Base-by-base conservation (phyloP, 257 asterid genomes). In the Avicennia marina region DNA sequence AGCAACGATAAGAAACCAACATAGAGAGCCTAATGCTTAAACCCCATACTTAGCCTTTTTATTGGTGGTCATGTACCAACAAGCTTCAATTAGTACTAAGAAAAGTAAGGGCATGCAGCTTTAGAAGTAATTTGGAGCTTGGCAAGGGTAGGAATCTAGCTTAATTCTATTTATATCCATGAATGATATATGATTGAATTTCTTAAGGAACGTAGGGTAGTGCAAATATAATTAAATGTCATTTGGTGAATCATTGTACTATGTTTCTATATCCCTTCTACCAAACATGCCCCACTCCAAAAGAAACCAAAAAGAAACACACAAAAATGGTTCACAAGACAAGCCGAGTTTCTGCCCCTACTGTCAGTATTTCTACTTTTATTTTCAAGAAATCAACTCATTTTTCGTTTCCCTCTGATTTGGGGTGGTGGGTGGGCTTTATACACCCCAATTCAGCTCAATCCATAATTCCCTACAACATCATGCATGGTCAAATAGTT, bases 1-100 rank as follows among this genome's bases (percentile, higher is more conserved):
- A 61, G 78, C 64, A 58, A 41, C 57, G 66, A 68, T 21, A 25
- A 59, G 71, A 65, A 59, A 66, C 67, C 60, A 53, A 53, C 60
- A 41, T 12, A 12, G 11, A 63, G 31, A 59, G 62, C 52, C 63
- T 48, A 48, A 7, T 29, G 24, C 46, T 40, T 34, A 48, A 53
- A 34, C 15, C 41, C 65, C 38, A 59, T 6, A 19, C 47, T 62
- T 33, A 49, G 6, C 31, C 9, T 34, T 49, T 51, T 41, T 7
- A 17, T 2, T 27, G n/a, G 12, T 44, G 15, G 29, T 43, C 38
- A n/a, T 56, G 60, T 6, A n/a, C 27, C 10, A 26, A 58, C 12
- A 11, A 26, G 6, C 17, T 56, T 11, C 11, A 41, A 10, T 11
- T 58, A 13, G 32, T 40, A 43, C 20, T 59, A 31, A 19, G 3